Evolutionary conservation across 805 yeast genomes (phyloP).

Genomic region (Suhomyces sp.): DNA sequence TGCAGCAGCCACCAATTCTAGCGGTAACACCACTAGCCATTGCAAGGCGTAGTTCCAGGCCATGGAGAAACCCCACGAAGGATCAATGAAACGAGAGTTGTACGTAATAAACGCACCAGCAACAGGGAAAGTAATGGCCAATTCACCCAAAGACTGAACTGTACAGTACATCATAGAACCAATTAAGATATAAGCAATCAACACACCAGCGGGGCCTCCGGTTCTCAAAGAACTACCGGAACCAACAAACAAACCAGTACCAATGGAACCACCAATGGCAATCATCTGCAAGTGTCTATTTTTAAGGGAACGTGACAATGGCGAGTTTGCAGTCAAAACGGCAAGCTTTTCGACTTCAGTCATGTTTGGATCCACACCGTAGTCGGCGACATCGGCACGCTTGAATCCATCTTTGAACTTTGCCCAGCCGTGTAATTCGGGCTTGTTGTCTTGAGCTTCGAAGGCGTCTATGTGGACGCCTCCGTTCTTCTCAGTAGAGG

Average conservation of each 20-base stretch:
- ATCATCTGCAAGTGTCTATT: slow-evolving; percentile 75
- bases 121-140: slow-evolving; percentile 44
- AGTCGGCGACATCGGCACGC: slow-evolving; percentile 30
- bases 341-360: slow-evolving; percentile 47
- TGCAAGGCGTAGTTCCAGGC: slow-evolving; percentile 71
- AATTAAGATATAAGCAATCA: slow-evolving; percentile 38
- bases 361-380: slow-evolving; percentile 45
- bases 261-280: slow-evolving; percentile 81
- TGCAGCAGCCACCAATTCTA: slow-evolving; percentile 64
- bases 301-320: slow-evolving; percentile 50
- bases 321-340: slow-evolving; percentile 43
- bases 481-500: slow-evolving; percentile 36
- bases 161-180: slow-evolving; percentile 37
- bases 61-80: slow-evolving; percentile 67
- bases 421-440: slow-evolving; percentile 14
- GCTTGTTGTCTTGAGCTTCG: slow-evolving; percentile 17
- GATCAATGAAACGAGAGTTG: slow-evolving; percentile 64
- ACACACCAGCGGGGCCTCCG: slow-evolving; percentile 69
- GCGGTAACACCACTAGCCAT: slow-evolving; percentile 62
- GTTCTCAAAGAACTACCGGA: slow-evolving; percentile 57
- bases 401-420: slow-evolving; percentile 31
- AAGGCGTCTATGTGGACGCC: slow-evolving; percentile 36
- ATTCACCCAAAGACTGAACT: slow-evolving; percentile 44
- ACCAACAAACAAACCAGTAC: slow-evolving; percentile 80
- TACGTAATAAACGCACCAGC: slow-evolving; percentile 48